phyloP scores from a whole-genome alignment of 73 alveolate species.

The Uronychia setigera region DNA sequence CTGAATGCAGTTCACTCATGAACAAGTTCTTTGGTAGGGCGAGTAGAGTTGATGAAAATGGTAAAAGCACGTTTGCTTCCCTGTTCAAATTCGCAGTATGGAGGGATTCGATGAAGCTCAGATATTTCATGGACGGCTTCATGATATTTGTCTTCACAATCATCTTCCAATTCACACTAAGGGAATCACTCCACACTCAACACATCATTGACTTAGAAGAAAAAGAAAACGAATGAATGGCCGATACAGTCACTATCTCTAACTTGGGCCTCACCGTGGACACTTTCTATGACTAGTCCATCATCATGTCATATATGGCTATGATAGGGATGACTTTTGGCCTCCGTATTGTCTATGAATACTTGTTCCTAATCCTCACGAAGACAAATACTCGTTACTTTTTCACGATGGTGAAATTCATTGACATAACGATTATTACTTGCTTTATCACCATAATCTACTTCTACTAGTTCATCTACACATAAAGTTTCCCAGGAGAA shows the following conservation, averaged over 20 bases:
- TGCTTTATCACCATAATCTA: not conserved
- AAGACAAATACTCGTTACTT: not conserved
- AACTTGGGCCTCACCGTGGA: too few relatives aligned
- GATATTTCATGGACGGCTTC: not conserved
- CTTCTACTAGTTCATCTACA: not conserved
- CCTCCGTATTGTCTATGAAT: not conserved
- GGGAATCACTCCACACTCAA: too few relatives aligned
- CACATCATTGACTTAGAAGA: too few relatives aligned
- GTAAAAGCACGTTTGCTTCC: too few relatives aligned
- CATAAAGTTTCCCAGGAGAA: not conserved
- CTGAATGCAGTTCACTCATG: too few relatives aligned
- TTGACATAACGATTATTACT: not conserved
- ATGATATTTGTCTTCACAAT: not conserved
- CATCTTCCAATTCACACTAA: too few relatives aligned
- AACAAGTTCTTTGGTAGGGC: too few relatives aligned
- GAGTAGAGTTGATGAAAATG: too few relatives aligned
- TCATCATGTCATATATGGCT: too few relatives aligned
- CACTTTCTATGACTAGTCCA: too few relatives aligned
- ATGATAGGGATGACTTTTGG: not conserved
- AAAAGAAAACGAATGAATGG: too few relatives aligned
- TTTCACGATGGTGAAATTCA: not conserved
- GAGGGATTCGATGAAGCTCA: not conserved
- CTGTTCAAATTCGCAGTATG: not conserved
- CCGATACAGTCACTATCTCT: too few relatives aligned
- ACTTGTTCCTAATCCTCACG: not conserved